Base-by-base conservation (phyloP, 2,329 filamentous ascomycete genomes). In the Calonectria pauciramosa region DNA sequence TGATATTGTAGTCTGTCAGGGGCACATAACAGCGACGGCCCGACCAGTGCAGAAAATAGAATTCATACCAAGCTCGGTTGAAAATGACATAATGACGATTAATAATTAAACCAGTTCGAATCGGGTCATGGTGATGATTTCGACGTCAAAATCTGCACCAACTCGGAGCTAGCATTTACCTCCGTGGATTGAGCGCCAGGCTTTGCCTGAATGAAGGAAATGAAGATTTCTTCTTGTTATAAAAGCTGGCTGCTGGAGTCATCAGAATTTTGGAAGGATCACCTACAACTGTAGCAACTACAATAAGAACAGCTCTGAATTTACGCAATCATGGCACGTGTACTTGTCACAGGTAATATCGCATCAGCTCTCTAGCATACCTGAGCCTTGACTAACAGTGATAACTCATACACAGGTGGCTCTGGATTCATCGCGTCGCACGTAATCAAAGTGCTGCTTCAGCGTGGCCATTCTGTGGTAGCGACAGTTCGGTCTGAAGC, bases 341-440 rank as follows among this genome's bases (percentile, higher is more conserved):
- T 41, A 26, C 56, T 63, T 14, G 56, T 63, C 23, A 70, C 68
- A 52, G 68, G 68, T 70, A 34, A 34, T n/a, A 18, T 3, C 16
- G 8, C 30, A 64, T 49, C 16, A 34, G n/a, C 54, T 9, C 16
- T 44, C 16, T 10, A n/a, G 20, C 11, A n/a, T 9, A 23, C 36
- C 8, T 20, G 20, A 47, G 23, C 34, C 16, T 16, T 18, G 16
- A 28, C 67, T 63, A 32, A 70, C 54, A 28, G 36, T 30, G 13
- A 28, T 41, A 30, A 38, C 23, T 10, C 36, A 32, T 63, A 28
- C 8, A n/a, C 34, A 72, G 70, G 70, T n/a, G 70, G 70, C 34
- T 56, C 70, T 7, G 70, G 70, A 14, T 72, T 72, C 44, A 23
- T 72, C 4, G 70, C 64, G 13, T 56, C 52, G 47, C 70, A 72